Evolutionary conservation across 2,329 filamentous ascomycete species (phyloP).

Genomic region (Fusarium burgessii): DNA sequence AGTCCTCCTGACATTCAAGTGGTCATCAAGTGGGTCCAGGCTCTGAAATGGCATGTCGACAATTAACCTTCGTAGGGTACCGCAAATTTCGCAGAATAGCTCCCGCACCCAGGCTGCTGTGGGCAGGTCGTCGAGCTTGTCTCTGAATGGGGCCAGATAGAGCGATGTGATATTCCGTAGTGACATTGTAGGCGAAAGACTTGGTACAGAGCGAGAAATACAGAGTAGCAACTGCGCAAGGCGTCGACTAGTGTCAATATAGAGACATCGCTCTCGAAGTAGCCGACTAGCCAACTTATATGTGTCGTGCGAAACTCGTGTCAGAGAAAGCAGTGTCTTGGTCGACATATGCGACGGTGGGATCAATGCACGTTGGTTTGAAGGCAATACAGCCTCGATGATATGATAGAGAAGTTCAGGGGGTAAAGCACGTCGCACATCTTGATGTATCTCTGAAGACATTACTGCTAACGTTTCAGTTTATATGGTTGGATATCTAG

Average conservation of each 20-base stretch:
- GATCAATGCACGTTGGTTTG: slow-evolving; percentile 49
- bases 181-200: slow-evolving; percentile 45
- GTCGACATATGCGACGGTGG: slow-evolving; percentile 55
- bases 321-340: slow-evolving; percentile 59
- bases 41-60: slow-evolving; percentile 62
- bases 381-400: slow-evolving; percentile 52
- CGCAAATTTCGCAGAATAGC: slow-evolving; percentile 56
- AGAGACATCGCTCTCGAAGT: slow-evolving; percentile 60
- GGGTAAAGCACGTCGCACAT: slow-evolving; percentile 44
- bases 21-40: slow-evolving; percentile 57
- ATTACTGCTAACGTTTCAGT: slow-evolving; percentile 18
- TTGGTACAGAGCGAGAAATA: slow-evolving; percentile 50
- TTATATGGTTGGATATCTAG: slow-evolving; percentile 3
- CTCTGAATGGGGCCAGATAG: slow-evolving; percentile 56
- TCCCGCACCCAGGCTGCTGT: slow-evolving; percentile 56
- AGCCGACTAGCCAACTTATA: slow-evolving; percentile 55
- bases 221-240: slow-evolving; percentile 52
- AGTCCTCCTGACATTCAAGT: slow-evolving; percentile 53
- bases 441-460: slow-evolving; percentile 5
- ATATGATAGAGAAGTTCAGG: slow-evolving; percentile 52
- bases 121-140: slow-evolving; percentile 54
- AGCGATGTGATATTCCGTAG: slow-evolving; percentile 55
- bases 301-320: slow-evolving; percentile 57
- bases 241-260: slow-evolving; percentile 55
- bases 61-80: slow-evolving; percentile 58